Evolutionary conservation across 306 rosid genomes (phyloP).

Genomic region (Lathyrus aphaca): DNA sequence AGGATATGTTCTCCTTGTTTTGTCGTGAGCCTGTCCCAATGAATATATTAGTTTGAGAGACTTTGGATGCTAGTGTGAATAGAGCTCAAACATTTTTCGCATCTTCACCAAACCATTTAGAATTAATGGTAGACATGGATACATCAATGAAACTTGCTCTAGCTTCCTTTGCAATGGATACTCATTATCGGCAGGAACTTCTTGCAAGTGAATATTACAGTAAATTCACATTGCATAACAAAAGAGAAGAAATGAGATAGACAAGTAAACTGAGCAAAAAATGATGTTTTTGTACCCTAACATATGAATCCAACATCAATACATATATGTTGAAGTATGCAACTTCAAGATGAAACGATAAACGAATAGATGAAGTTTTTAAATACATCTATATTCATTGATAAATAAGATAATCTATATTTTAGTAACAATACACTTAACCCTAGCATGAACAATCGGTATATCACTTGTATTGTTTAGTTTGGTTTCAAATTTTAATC

Average conservation of each 20-base stretch:
- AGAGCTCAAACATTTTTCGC: conserved; percentile 95
- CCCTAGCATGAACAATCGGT: not conserved
- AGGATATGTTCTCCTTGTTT: conserved; percentile 78
- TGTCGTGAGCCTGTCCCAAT: conserved; percentile 92
- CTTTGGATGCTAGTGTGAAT: conserved; percentile 88
- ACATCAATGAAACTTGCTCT: conserved; percentile 98
- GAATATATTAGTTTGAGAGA: conserved; percentile 92
- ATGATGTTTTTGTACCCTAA: not conserved
- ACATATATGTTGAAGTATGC: not conserved
- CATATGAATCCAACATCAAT: not conserved
- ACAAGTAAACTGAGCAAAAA: not conserved
- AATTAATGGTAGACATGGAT: conserved; percentile 95
- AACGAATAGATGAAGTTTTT: not conserved
- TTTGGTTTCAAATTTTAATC: not conserved
- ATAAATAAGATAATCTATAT: not conserved
- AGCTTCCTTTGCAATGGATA: conserved; percentile 92
- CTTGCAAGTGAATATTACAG: conserved; percentile 50
- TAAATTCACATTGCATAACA: not conserved
- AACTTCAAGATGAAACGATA: not conserved
- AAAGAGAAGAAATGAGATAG: not conserved
- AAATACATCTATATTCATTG: not conserved
- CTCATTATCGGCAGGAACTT: conserved; percentile 79
- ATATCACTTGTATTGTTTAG: conserved; percentile 1
- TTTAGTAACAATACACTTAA: not conserved
- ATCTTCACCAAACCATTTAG: conserved; percentile 99